Evolutionary conservation across 805 yeast genomes (phyloP).

Genomic region (Metschnikowia aberdeeniae): DNA sequence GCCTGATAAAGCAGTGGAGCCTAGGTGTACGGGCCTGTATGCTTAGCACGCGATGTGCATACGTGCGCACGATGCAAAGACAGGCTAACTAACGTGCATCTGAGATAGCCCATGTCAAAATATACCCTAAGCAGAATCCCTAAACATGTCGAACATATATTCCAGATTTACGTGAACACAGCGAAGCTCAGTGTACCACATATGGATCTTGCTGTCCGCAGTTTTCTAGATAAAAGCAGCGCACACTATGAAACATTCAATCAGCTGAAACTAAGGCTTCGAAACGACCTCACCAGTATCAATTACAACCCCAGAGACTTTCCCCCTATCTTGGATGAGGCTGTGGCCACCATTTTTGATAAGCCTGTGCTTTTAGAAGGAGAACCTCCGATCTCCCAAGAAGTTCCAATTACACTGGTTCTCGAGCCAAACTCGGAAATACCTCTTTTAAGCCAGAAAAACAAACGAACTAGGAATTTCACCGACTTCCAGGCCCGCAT

Average conservation of each 20-base stretch:
- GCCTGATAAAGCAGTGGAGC: no score
- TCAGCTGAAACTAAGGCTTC: conserved; percentile 18
- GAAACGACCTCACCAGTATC: not conserved
- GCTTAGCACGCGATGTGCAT: not conserved
- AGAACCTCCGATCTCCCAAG: conserved; percentile 8
- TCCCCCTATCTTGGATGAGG: conserved; percentile 19
- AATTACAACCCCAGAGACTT: conserved; percentile 20
- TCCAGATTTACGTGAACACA: conserved; percentile 19
- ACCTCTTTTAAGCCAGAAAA: conserved; percentile 10
- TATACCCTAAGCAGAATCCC: conserved; percentile 22
- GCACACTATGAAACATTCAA: conserved; percentile 20
- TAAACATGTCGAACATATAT: conserved; percentile 15
- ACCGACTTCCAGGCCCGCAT: conserved; percentile 25
- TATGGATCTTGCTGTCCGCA: conserved; percentile 13
- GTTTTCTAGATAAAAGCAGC: conserved; percentile 16
- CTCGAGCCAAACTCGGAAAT: not conserved
- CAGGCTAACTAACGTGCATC: not conserved
- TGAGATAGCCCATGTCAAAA: conserved; percentile 9
- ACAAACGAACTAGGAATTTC: conserved; percentile 15
- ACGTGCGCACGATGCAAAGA: not conserved
- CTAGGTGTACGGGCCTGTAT: no score
- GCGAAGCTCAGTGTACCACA: conserved; percentile 9
- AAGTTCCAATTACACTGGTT: conserved; percentile 1
- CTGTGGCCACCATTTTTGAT: conserved; percentile 21
- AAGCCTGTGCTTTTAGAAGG: conserved; percentile 12